Evolutionary conservation across 208 protist genomes (phyloP), one percentile per base, ranked within the genome.

Genomic region (Trypanosoma lewisi): DNA sequence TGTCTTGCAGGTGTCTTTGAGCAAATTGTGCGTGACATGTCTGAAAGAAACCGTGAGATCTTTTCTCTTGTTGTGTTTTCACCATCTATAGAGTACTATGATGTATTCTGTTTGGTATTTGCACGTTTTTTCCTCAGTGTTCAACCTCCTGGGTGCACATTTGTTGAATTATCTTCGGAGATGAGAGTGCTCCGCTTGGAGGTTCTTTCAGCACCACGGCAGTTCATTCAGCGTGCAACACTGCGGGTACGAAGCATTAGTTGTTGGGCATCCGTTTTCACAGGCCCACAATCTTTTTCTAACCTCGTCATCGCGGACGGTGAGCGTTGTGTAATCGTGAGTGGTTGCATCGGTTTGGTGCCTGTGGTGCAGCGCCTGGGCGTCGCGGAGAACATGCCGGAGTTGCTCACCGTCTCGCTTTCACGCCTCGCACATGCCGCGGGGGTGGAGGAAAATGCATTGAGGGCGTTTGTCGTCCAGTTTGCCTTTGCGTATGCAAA

Each of bases 201-300:
- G 39, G 53, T 66, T n/a, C 71, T 68, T 42, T 53, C 59, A 19
- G 42, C 54, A 11, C 55, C 49, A 17, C 34, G 34, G 36, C 16
- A 11, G 23, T 19, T n/a, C 8, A 62, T 63, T 60, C 21, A 55
- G 48, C 70, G 49, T 6, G 25, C 62, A 7, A 59, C 83, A 2
- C 41, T 98, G 17, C 92, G 97, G 71, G 86, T 95, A 42, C 89
- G 97, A 73, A 97, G 93, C 47, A 76, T 89, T 30, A 95, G 81
- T 37, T 85, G 93, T 64, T 98, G 94, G 93, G 93, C 91, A 6
- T 75, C 96, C 5, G 86, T 89, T 4, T 79, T 70, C 19, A 74
- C 87, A 28, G 94, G 95, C 4, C 91, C 92, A 12, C 94, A 95
- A 56, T 82, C 92, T 0, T 81, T 97, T 69, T 82, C 80, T 1